phyloP scores from a whole-genome alignment of 2,329 filamentous ascomycete genomes.

The Ceratocystis destructans region DNA sequence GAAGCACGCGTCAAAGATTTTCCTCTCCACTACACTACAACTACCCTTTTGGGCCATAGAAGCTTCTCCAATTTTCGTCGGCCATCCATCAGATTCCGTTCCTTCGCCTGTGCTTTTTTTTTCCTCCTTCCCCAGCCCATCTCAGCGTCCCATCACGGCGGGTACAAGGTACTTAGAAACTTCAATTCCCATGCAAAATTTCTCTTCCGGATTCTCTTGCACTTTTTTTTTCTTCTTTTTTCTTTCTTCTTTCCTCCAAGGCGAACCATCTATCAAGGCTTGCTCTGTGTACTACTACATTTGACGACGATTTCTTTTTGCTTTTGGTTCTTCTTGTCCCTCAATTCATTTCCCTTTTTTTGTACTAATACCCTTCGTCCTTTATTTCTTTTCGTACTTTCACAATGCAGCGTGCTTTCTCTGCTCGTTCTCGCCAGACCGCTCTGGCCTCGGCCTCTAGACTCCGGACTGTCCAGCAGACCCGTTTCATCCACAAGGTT shows the following conservation, averaged over 20 bases:
- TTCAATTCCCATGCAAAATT: conserved; percentile 10
- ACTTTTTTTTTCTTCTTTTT: conserved; percentile 17
- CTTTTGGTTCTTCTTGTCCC: neutral
- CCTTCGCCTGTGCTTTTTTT: conserved; percentile 13
- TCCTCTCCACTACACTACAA: neutral
- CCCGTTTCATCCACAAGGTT: conserved; percentile 97
- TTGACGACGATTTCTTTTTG: neutral
- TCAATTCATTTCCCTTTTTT: conserved; percentile 21
- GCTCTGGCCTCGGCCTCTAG: conserved; percentile 57
- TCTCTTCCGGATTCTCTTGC: conserved; percentile 16
- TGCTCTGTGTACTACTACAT: conserved; percentile 17
- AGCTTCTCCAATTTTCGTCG: conserved; percentile 21
- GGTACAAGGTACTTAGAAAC: neutral
- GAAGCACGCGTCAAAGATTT: neutral
- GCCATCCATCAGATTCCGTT: conserved; percentile 7
- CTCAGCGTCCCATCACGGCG: neutral
- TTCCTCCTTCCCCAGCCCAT: conserved; percentile 1
- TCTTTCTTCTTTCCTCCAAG: conserved; percentile 16
- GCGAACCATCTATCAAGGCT: conserved; percentile 8
- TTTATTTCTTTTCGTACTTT: conserved; percentile 24
- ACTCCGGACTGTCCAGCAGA: conserved; percentile 63
- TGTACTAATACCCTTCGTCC: conserved; percentile 16
- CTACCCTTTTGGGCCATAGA: conserved; percentile 17
- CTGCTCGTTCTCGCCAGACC: conserved; percentile 65
- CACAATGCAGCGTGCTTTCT: conserved; percentile 91